Conservation (phyloP, 345 rosid genomes). For the Gossypium herbaceum region DNA sequence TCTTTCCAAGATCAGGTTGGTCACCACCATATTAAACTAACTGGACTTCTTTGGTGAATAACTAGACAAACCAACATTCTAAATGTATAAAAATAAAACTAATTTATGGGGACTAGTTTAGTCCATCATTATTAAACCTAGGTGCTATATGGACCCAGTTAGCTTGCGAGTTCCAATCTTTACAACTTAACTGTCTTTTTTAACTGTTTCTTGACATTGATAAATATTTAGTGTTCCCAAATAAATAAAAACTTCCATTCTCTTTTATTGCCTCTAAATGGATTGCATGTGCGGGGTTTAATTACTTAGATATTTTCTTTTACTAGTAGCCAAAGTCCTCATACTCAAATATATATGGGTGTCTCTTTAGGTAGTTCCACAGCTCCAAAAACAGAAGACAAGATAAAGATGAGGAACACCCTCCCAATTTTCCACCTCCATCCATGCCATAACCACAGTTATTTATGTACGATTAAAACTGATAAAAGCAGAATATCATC, state of each 20-base stretch:
- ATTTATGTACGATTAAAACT: background rate
- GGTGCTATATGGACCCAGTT: background rate
- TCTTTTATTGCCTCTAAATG: too few species aligned
- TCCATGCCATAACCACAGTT: background rate
- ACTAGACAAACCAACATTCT: too few species aligned
- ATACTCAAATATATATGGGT: background rate
- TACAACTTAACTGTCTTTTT: too few species aligned
- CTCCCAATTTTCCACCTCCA: background rate
- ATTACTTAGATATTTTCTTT: too few species aligned
- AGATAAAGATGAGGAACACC: conserved; percentile 5
- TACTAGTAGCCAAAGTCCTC: too few species aligned
- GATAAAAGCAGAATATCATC: background rate
- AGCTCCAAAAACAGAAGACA: conserved; percentile 2
- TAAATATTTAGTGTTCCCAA: too few species aligned
- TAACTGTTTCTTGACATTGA: too few species aligned
- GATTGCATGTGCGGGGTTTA: background rate
- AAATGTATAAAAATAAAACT: too few species aligned
- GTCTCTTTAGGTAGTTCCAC: conserved; percentile 20
- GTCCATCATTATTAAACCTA: too few species aligned
- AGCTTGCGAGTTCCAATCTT: background rate
- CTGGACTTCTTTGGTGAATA: too few species aligned
- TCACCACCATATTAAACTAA: background rate
- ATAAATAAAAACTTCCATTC: too few species aligned
- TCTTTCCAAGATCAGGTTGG: conserved; percentile 38
- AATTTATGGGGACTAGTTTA: too few species aligned